These are phyloP conservation scores for Setaria italica DNA, from an alignment of 202 grass and related monocot species.

Conservation along the genomic window DNA sequence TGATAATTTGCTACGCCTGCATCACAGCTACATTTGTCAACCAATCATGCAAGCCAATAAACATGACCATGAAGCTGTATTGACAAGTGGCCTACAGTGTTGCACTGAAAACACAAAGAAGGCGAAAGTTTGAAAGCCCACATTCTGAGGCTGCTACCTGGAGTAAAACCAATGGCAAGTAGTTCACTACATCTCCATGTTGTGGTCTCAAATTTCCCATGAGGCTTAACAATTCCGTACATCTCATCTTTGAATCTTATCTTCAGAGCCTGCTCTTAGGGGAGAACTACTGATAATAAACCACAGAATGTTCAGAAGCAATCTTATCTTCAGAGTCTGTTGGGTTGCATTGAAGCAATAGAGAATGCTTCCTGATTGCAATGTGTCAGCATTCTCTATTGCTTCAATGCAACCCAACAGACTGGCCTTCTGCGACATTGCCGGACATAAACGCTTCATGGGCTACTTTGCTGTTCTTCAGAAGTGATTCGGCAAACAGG, in stretches of 20 bases:
- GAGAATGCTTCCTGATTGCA: conserved; percentile 66
- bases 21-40: background rate
- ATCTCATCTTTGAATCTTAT: background rate
- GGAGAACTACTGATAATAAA: background rate
- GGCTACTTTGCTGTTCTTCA: conserved; percentile 81
- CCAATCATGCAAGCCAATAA: background rate
- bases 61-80: background rate
- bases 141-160: background rate
- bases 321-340: no score
- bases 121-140: background rate
- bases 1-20: background rate
- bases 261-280: background rate
- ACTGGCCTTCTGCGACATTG: conserved; percentile 76
- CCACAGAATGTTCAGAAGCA: no score
- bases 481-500: conserved; percentile 73
- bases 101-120: background rate
- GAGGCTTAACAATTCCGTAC: background rate
- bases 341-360: conserved; percentile 89
- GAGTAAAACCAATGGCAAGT: background rate
- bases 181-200: no score
- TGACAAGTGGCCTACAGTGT: background rate
- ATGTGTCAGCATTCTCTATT: conserved; percentile 70
- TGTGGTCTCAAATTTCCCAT: no score
- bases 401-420: conserved; percentile 91
- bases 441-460: conserved; percentile 79